These are phyloP conservation scores for Backusella circina DNA, from an alignment of 192 early-diverging fungal species.

Conservation along the genomic window DNA sequence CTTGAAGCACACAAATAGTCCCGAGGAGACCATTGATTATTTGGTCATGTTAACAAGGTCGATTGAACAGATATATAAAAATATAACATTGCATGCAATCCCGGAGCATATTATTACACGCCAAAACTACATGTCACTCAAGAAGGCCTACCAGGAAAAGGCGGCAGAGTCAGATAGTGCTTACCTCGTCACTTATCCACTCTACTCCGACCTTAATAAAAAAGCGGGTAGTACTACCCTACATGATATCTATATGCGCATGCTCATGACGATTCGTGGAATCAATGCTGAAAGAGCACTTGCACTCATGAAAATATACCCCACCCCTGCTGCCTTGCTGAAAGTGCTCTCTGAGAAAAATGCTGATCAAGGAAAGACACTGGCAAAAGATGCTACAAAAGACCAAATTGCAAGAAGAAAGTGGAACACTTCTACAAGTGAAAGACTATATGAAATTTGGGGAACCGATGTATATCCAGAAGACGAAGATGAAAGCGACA, in stretches of 20 bases:
- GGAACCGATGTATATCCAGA: constrained; percentile 12
- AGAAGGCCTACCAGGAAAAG: constrained; percentile 23
- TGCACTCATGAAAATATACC: constrained; percentile 63
- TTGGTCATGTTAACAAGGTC: constrained; percentile 59
- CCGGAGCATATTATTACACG: constrained; percentile 49
- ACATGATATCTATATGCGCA: constrained; percentile 75
- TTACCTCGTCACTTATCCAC: constrained; percentile 57
- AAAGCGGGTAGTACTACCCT: constrained; percentile 73
- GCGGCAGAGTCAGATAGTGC: not conserved
- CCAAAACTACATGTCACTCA: constrained; percentile 46
- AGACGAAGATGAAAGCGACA: not conserved
- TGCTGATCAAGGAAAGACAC: constrained; percentile 40
- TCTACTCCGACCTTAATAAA: constrained; percentile 64
- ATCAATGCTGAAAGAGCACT: constrained; percentile 83
- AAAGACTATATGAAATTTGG: constrained; percentile 60
- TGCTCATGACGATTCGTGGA: constrained; percentile 84
- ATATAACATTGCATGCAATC: constrained; percentile 47
- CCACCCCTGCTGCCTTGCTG: constrained; percentile 61
- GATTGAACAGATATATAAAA: constrained; percentile 48
- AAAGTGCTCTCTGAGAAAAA: constrained; percentile 37
- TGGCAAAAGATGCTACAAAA: constrained; percentile 44
- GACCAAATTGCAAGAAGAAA: constrained; percentile 38
- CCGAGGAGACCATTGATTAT: constrained; percentile 85
- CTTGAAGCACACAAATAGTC: constrained; percentile 66
- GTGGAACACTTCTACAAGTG: constrained; percentile 48